Evolutionary conservation across 257 asterid species (phyloP).

Genomic region (Ilex asprella): DNA sequence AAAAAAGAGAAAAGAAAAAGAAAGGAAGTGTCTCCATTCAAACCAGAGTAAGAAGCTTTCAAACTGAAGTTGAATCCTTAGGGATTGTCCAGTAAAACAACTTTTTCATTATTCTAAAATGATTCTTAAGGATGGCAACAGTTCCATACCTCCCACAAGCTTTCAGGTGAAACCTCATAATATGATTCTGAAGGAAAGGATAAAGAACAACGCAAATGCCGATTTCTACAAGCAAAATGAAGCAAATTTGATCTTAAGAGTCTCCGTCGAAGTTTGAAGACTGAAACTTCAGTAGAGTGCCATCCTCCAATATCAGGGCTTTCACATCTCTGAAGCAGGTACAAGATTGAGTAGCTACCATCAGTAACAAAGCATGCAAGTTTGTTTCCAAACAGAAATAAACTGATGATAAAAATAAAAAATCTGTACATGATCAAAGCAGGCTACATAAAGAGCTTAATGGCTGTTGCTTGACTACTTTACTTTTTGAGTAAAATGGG

Average conservation of each 20-base stretch:
- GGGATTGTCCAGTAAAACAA: too few relatives aligned
- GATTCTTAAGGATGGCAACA: background rate
- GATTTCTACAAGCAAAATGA: slow-evolving; percentile 28
- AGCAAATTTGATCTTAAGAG: slow-evolving; percentile 24
- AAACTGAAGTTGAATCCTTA: too few relatives aligned
- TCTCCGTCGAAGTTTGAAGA: slow-evolving; percentile 18
- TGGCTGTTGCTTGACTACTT: background rate
- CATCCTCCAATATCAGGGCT: slow-evolving; percentile 36
- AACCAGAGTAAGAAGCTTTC: too few relatives aligned
- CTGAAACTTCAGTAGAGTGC: slow-evolving; percentile 29
- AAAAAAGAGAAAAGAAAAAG: too few relatives aligned
- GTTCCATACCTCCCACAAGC: slow-evolving; percentile 81
- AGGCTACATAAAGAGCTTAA: background rate
- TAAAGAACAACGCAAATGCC: slow-evolving; percentile 50
- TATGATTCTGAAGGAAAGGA: slow-evolving; percentile 33
- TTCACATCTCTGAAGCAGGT: slow-evolving; percentile 50
- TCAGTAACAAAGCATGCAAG: slow-evolving; percentile 3
- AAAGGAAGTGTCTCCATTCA: too few relatives aligned
- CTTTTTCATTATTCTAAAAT: too few relatives aligned
- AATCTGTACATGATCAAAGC: background rate
- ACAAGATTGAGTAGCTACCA: slow-evolving; percentile 8
- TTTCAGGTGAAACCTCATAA: slow-evolving; percentile 56
- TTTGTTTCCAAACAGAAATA: background rate
- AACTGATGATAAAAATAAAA: background rate
- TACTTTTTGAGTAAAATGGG: background rate